Evolutionary conservation across 176 grass and related monocot species (phyloP), one percentile per base, ranked within the genome.

Genomic region (Phoenix roebelenii): DNA sequence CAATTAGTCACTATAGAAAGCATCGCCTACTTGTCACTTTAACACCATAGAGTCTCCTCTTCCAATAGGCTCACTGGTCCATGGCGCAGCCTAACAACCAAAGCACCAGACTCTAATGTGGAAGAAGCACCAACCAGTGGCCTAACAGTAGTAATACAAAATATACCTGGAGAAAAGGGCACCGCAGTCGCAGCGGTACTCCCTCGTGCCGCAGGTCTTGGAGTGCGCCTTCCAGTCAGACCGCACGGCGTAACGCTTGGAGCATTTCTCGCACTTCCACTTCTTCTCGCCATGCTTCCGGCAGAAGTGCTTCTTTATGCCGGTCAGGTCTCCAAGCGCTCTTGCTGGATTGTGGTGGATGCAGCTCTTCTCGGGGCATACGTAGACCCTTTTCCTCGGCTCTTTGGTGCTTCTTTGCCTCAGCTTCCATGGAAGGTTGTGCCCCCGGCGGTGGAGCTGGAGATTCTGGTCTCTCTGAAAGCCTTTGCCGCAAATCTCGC

Each of bases 261-360:
- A 30, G 65, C 65, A 68, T 26, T 48, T 68, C 25, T 68, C 65
- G 65, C 65, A 68, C 65, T 68, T 68, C 65, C 65, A 68, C 65
- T 39, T 32, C 51, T 68, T 68, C 52, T 68, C 65, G 26, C 65
- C 65, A 28, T 68, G 65, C 65, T 68, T 68, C 18, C 65, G 25
- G 52, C 52, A 68, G 52, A 68, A 68, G 52, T 68, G 65, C 65
- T 68, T 68, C 65, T 68, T 68, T 51, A 68, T 57, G 65, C 65
- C 65, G 3, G 65, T 68, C 16, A 68, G 65, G 7, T 68, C 65
- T 25, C 65, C 65, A 14, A 68, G 65, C 28, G 65, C 65, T 18
- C 65, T 53, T 16, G 65, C n/a, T 4, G 65, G 65, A 52, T 68
- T 68, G 52, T 68, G 65, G 52, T 68, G 65, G 51, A 68, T 9